Conservation (phyloP, 805 yeast species). For the Kodamaea kaohsiungensis region DNA sequence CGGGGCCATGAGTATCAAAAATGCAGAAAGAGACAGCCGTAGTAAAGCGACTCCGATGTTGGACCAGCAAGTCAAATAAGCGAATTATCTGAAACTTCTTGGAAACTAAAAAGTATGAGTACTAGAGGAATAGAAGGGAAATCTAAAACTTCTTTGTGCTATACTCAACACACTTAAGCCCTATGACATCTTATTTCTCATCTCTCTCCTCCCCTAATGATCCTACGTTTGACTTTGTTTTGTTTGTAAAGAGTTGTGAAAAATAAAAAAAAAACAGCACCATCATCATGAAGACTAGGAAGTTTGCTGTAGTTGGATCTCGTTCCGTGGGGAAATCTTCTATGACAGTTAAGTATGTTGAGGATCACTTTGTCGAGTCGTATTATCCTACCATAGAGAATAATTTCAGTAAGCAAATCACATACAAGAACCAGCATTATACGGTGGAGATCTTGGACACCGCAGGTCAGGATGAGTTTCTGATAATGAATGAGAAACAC, state of each 20-base stretch:
- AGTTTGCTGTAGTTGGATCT: slow-evolving; percentile 84
- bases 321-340: slow-evolving; percentile 89
- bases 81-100: too few relatives aligned
- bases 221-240: neutral
- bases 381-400: slow-evolving; percentile 92
- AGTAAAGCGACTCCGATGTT: too few relatives aligned
- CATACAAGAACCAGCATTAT: slow-evolving; percentile 71
- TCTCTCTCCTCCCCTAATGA: neutral
- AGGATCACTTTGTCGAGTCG: slow-evolving; percentile 83
- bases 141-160: neutral
- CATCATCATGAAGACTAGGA: slow-evolving; percentile 53
- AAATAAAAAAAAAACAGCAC: neutral
- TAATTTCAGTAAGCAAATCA: slow-evolving; percentile 71
- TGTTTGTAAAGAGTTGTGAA: neutral
- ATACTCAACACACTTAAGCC: neutral
- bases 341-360: slow-evolving; percentile 80
- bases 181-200: neutral
- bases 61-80: too few relatives aligned
- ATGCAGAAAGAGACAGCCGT: too few relatives aligned
- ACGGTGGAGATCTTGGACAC: slow-evolving; percentile 86
- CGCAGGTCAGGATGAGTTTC: slow-evolving; percentile 91
- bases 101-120: too few relatives aligned
- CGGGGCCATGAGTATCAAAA: too few relatives aligned
- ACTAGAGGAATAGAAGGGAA: neutral
- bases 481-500: slow-evolving; percentile 75